These are phyloP conservation scores for Ophiocordyceps polyrhachis-furcata DNA, from an alignment of 2,329 filamentous ascomycete genomes.

Conservation along the genomic window DNA sequence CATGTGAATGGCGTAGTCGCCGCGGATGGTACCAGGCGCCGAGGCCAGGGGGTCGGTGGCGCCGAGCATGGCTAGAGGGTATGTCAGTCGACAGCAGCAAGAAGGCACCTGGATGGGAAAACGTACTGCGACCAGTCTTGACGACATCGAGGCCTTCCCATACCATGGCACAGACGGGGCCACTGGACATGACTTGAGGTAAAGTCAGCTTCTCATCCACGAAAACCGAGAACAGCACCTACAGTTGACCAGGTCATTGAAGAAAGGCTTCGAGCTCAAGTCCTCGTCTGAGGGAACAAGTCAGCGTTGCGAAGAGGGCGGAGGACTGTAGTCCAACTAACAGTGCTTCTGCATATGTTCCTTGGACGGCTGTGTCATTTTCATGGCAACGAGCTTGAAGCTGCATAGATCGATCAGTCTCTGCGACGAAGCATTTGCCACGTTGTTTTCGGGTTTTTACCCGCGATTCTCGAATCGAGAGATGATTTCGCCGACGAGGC, in stretches of 20 bases:
- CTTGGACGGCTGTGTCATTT: constrained; percentile 76
- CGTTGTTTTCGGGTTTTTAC: constrained; percentile 26
- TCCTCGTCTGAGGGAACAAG: constrained; percentile 45
- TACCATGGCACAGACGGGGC: constrained; percentile 97
- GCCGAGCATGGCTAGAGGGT: constrained; percentile 58
- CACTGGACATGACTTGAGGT: constrained; percentile 73
- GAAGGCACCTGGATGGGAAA: neutral
- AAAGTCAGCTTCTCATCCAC: constrained; percentile 1
- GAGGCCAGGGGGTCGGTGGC: constrained; percentile 97
- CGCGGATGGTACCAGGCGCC: constrained; percentile 93
- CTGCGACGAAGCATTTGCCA: no score
- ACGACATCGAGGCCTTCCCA: constrained; percentile 98
- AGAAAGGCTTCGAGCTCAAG: constrained; percentile 70
- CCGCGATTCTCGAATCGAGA: constrained; percentile 93
- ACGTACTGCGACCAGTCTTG: constrained; percentile 87
- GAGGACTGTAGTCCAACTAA: constrained; percentile 17
- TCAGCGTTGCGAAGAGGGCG: neutral
- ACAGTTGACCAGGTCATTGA: constrained; percentile 85
- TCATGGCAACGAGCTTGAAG: constrained; percentile 98
- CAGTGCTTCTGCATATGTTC: constrained; percentile 97
- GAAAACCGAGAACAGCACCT: constrained; percentile 16
- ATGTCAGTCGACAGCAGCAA: neutral
- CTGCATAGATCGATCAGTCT: constrained; percentile 21
- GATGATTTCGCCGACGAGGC: constrained; percentile 95
- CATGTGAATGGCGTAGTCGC: constrained; percentile 61